Base-by-base conservation (phyloP, 495 filamentous ascomycete species). In the Penicillium desertorum region DNA sequence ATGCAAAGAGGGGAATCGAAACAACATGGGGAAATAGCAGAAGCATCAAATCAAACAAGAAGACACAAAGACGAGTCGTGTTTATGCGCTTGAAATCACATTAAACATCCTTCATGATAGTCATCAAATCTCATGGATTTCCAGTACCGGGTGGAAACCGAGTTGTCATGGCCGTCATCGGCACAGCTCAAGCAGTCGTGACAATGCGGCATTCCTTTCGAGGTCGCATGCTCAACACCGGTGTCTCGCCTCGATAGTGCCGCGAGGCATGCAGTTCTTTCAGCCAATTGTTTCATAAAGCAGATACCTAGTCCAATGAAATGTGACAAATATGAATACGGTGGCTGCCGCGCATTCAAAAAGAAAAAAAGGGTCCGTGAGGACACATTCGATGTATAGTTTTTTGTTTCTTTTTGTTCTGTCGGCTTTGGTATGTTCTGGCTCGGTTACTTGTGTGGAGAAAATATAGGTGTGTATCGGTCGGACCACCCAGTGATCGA, bases 181-280 rank as follows among this genome's bases (percentile, higher is more conserved):
- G 39, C n/a, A 17, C 45, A 57, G 42, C 30, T 36, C 52, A 46
- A 43, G 50, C 60, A 64, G 54, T 19, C 55, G 46, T 52, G 52
- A 54, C 53, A 50, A 61, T 59, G 62, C 60, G 62, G 56, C 60
- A 60, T 20, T 51, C 39, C 27, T 46, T 34, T 42, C 45, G 14
- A 37, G 19, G 50, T 19, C 49, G 32, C 36, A 27, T 54, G 56
- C 47, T 52, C 53, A 30, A 30, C 43, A 32, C 14, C 4, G 20
- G 48, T 46, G 52, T 23, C 34, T 56, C 45, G 19, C 55, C 20
- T 46, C 20, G 17, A 51, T 48, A 36, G 48, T 58, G 73, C 76
- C 71, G 75, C 61, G 74, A 74, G 73, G 73, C 74, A 66, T 63
- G 63, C 56, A 62, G 66, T 51, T 69, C 61, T 66, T 64, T 62